Conservation (phyloP, 1,284 basidiomycete species). For the Rhodotorula mucilaginosa region DNA sequence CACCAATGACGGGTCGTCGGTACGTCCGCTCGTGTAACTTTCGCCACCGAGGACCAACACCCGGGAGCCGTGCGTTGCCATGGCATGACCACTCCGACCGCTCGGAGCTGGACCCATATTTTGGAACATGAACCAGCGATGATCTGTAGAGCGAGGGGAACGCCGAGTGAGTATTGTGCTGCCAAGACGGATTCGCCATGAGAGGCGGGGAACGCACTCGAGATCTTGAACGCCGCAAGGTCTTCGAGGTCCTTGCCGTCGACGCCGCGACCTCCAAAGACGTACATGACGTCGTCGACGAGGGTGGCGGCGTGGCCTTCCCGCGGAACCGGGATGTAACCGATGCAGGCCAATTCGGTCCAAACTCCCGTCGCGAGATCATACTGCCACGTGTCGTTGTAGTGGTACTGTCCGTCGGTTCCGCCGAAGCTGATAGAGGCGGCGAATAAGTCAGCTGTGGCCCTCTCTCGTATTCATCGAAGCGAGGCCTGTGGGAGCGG, state of each 20-base stretch:
- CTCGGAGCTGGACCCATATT: conserved; percentile 95
- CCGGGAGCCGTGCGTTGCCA: conserved; percentile 82
- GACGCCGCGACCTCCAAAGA: conserved; percentile 95
- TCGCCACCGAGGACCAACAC: conserved; percentile 95
- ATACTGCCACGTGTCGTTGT: conserved; percentile 98
- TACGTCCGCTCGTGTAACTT: conserved; percentile 60
- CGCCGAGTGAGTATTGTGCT: background rate
- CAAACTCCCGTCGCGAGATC: conserved; percentile 78
- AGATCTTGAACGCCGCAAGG: conserved; percentile 93
- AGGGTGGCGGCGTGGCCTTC: conserved; percentile 96
- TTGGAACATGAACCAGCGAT: conserved; percentile 97
- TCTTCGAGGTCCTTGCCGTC: conserved; percentile 96
- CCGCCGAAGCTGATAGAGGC: conserved; percentile 77
- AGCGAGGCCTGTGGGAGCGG: background rate
- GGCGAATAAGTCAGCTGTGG: background rate
- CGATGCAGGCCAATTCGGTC: conserved; percentile 94
- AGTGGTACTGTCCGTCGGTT: conserved; percentile 96
- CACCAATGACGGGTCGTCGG: conserved; percentile 68
- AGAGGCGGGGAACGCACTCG: conserved; percentile 61
- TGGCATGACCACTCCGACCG: conserved; percentile 89
- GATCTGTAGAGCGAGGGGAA: conserved; percentile 47
- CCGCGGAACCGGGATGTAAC: conserved; percentile 91
- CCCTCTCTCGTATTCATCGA: background rate
- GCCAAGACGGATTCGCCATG: conserved; percentile 50
- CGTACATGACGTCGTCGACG: conserved; percentile 96